A percentile compares a stretch with the other conserved stretches of the same genome.
These are phyloP conservation scores for Davidsoniella australis DNA, from an alignment of 2,329 filamentous ascomycete species.

Conservation along the genomic window DNA sequence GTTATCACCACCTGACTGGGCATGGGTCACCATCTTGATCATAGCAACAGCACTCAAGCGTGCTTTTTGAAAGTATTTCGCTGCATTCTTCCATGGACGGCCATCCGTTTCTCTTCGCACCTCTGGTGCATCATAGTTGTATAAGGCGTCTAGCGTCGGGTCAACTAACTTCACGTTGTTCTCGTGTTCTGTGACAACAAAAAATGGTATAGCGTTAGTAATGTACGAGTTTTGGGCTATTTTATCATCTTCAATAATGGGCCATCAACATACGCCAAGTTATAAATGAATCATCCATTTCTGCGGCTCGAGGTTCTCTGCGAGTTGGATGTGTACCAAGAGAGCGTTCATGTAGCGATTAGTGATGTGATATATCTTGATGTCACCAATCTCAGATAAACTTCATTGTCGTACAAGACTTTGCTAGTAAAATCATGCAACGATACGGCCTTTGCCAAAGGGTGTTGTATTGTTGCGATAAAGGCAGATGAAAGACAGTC, in stretches of 20 bases:
- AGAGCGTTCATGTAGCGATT: neutral
- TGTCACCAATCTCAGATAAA: too few species aligned
- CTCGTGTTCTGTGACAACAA: constrained; percentile 51
- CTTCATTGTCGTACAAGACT: too few species aligned
- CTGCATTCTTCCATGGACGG: constrained; percentile 62
- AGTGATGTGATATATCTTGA: neutral
- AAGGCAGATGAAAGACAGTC: too few species aligned
- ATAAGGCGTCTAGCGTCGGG: constrained; percentile 75
- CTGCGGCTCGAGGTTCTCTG: neutral
- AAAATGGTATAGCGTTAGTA: neutral
- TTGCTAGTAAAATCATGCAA: neutral
- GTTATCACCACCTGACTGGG: constrained; percentile 76
- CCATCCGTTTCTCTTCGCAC: constrained; percentile 42
- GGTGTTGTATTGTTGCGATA: too few species aligned
- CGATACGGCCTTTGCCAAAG: neutral
- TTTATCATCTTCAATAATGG: neutral
- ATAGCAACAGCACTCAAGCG: constrained; percentile 87
- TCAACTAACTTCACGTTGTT: constrained; percentile 75
- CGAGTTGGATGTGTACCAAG: neutral
- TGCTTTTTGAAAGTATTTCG: constrained; percentile 80
- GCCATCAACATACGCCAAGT: constrained; percentile 16
- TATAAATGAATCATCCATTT: constrained; percentile 18
- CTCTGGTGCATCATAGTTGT: constrained; percentile 50
- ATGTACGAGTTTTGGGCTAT: neutral
- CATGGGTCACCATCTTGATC: constrained; percentile 99